These are phyloP conservation scores for Bruguiera parviflora DNA, from an alignment of 345 rosid species.

Conservation along the genomic window DNA sequence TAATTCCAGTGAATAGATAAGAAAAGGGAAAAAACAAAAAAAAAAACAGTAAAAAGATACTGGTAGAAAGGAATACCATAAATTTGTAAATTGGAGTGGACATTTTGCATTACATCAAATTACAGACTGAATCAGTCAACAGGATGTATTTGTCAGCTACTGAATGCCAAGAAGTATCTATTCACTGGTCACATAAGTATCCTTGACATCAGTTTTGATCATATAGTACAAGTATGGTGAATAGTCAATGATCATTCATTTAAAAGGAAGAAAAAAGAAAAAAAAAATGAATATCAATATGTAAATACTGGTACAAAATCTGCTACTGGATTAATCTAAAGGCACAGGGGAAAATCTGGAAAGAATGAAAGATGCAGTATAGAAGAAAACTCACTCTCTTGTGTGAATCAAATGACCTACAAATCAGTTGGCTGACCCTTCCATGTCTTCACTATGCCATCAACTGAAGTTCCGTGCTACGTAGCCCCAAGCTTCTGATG, in stretches of 20 bases:
- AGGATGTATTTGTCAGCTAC: background rate
- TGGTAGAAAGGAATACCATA: too few species aligned
- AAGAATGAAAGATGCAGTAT: conserved; percentile 21
- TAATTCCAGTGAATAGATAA: too few species aligned
- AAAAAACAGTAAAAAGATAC: too few species aligned
- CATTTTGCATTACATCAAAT: background rate
- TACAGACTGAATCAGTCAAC: background rate
- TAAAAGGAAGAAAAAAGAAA: conserved; percentile 4
- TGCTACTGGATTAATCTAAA: conserved; percentile 23
- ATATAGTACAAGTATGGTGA: conserved; percentile 24
- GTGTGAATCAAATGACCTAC: conserved; percentile 12
- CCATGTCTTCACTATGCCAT: background rate
- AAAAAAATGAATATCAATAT: conserved; percentile 13
- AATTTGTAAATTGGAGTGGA: too few species aligned
- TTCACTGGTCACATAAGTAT: conserved; percentile 2
- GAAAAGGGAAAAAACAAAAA: too few species aligned
- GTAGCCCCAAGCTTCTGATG: conserved; percentile 59
- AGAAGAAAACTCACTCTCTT: conserved; percentile 14
- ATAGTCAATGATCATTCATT: conserved; percentile 23
- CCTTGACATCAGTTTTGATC: conserved; percentile 5
- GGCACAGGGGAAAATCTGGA: conserved; percentile 22
- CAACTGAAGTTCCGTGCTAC: conserved; percentile 11
- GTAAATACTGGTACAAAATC: conserved; percentile 15
- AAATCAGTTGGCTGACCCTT: conserved; percentile 2
- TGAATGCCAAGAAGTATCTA: background rate